A percentile compares a stretch with the other conserved stretches of the same genome.
Conservation (phyloP, 2,329 filamentous ascomycete genomes). For the Ceratocystis cubensis region DNA sequence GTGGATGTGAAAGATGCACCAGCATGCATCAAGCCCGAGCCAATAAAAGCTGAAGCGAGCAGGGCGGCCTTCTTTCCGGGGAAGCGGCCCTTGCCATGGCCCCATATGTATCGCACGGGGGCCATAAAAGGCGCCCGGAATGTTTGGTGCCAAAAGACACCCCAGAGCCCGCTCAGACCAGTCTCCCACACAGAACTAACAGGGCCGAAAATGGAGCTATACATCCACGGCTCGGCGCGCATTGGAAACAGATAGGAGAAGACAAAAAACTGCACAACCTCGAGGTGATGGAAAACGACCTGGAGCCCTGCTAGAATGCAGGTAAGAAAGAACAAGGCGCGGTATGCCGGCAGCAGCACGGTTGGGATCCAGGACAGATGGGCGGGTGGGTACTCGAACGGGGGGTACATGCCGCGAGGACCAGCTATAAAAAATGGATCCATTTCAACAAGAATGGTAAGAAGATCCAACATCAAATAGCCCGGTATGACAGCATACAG, state of each 20-base stretch:
- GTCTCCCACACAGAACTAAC: slow-evolving; percentile 44
- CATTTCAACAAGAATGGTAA: slow-evolving; percentile 49
- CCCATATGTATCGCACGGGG: slow-evolving; percentile 39
- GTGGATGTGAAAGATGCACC: slow-evolving; percentile 55
- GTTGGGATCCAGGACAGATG: slow-evolving; percentile 34
- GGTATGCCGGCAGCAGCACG: slow-evolving; percentile 40
- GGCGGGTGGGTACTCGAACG: slow-evolving; percentile 30
- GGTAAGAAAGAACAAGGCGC: slow-evolving; percentile 42
- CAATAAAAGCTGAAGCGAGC: slow-evolving; percentile 44
- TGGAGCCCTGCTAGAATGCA: slow-evolving; percentile 49
- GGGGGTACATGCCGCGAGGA: slow-evolving; percentile 24
- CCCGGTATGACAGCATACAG: slow-evolving; percentile 38
- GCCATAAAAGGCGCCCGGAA: slow-evolving; percentile 63
- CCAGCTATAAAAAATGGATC: slow-evolving; percentile 66
- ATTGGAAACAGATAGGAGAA: slow-evolving; percentile 41
- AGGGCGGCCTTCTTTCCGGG: slow-evolving; percentile 24
- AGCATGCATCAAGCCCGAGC: slow-evolving; percentile 58
- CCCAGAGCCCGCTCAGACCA: slow-evolving; percentile 73
- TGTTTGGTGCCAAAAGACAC: slow-evolving; percentile 79
- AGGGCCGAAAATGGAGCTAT: slow-evolving; percentile 44
- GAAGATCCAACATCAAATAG: slow-evolving; percentile 57
- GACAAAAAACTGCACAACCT: slow-evolving; percentile 42
- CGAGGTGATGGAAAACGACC: slow-evolving; percentile 46
- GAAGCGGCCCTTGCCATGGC: slow-evolving; percentile 28
- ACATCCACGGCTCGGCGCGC: slow-evolving; percentile 39